Evolutionary conservation across 176 grass and related monocot species (phyloP).

Genomic region (Triticum dicoccoides): DNA sequence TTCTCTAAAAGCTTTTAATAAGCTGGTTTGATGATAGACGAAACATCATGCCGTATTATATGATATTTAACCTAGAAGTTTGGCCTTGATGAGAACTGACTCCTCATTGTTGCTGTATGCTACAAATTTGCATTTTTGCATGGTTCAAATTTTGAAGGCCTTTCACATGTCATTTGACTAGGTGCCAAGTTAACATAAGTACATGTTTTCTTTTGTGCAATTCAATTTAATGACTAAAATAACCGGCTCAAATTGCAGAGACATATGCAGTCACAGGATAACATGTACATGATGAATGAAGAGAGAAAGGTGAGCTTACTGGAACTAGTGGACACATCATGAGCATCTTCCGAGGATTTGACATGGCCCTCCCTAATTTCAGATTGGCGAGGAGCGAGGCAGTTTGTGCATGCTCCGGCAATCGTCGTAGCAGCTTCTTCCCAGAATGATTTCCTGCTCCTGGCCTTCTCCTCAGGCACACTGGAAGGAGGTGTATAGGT

Average conservation of each 20-base stretch:
- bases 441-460: constrained; percentile 26
- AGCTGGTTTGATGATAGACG: not conserved
- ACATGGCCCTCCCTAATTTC: constrained; percentile 19
- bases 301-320: constrained; percentile 43
- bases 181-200: not conserved
- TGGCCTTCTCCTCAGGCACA: not conserved
- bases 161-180: not conserved
- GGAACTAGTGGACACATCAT: constrained; percentile 46
- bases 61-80: not conserved
- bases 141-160: constrained; percentile 1
- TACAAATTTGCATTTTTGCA: not conserved
- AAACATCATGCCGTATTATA: not conserved
- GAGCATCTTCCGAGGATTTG: constrained; percentile 20
- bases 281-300: not conserved
- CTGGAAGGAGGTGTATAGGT: constrained; percentile 39
- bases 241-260: not conserved
- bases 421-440: constrained; percentile 29
- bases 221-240: not conserved
- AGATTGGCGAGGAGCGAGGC: constrained; percentile 24
- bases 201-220: not conserved
- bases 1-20: not conserved
- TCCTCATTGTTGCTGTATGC: constrained; percentile 18
- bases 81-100: not conserved
- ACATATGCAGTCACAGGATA: not conserved
- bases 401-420: constrained; percentile 33